These are phyloP conservation scores for Candida neerlandica DNA, from an alignment of 1,139 yeast genomes.

Conservation along the genomic window DNA sequence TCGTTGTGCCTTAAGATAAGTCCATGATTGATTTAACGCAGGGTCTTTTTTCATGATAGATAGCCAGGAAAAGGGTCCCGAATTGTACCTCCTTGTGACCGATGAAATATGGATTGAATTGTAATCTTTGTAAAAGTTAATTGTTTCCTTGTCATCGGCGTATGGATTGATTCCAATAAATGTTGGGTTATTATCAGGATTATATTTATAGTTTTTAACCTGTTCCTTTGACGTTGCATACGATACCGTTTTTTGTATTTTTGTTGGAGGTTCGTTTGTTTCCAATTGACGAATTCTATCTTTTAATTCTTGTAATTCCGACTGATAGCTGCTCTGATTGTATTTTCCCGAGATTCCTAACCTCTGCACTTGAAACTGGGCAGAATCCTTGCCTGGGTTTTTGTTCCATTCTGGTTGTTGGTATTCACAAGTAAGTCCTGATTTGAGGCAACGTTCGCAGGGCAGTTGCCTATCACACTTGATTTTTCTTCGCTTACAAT, in stretches of 20 bases:
- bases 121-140: conserved; percentile 38
- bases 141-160: conserved; percentile 25
- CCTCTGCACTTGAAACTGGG: conserved; percentile 8
- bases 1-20: conserved; percentile 8
- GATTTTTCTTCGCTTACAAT: conserved; percentile 44
- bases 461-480: conserved; percentile 37
- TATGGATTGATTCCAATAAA: conserved; percentile 33
- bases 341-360: background rate
- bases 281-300: conserved; percentile 12
- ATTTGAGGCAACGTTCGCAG: conserved; percentile 33
- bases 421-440: conserved; percentile 33
- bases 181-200: conserved; percentile 17
- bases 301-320: conserved; percentile 3
- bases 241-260: background rate
- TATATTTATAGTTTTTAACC: conserved; percentile 8
- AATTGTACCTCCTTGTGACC: conserved; percentile 28
- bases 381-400: background rate
- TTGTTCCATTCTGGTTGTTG: conserved; percentile 24
- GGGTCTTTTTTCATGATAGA: conserved; percentile 39
- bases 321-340: background rate
- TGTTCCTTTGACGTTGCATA: conserved; percentile 3
- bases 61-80: conserved; percentile 46
- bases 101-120: conserved; percentile 28
- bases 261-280: background rate
- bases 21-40: conserved; percentile 25